phyloP scores from a whole-genome alignment of 2,329 filamentous ascomycete genomes.

The Teratosphaeriaceae sp. region DNA sequence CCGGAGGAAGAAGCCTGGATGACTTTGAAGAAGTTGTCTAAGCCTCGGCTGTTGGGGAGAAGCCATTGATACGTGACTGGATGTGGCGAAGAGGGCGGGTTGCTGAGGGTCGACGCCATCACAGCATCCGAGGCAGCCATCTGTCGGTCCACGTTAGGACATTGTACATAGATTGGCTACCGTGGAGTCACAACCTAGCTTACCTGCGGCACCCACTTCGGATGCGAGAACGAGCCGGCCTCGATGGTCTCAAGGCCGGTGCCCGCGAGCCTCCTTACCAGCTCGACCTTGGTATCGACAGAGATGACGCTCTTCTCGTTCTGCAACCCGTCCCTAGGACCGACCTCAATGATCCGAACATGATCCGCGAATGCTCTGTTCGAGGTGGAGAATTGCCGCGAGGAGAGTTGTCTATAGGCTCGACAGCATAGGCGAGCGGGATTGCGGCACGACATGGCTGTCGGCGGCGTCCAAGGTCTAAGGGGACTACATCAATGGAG shows the following conservation, averaged over 20 bases:
- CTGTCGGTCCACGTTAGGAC: constrained; percentile 33
- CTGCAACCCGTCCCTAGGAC: constrained; percentile 75
- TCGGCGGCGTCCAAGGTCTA: no score
- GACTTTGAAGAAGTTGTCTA: constrained; percentile 54
- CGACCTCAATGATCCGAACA: constrained; percentile 69
- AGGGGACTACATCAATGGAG: no score
- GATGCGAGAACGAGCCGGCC: constrained; percentile 73
- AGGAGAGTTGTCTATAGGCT: constrained; percentile 10
- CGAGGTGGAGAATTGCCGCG: constrained; percentile 21
- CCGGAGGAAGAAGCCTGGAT: no score
- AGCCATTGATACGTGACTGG: constrained; percentile 72
- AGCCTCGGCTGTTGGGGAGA: constrained; percentile 67
- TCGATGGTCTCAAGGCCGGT: constrained; percentile 71
- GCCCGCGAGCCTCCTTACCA: constrained; percentile 61
- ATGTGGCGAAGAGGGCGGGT: constrained; percentile 46
- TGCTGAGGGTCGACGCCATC: constrained; percentile 48
- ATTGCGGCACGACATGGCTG: constrained; percentile 6
- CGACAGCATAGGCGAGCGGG: constrained; percentile 2
- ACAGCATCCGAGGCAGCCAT: constrained; percentile 76
- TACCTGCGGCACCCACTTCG: constrained; percentile 80
- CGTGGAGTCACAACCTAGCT: neutral
- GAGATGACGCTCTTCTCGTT: constrained; percentile 71
- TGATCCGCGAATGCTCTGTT: constrained; percentile 29
- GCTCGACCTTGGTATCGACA: constrained; percentile 65
- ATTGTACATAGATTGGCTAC: no score